phyloP scores from a whole-genome alignment of 805 yeast genomes.

The Cyberlindnera amylophila region DNA sequence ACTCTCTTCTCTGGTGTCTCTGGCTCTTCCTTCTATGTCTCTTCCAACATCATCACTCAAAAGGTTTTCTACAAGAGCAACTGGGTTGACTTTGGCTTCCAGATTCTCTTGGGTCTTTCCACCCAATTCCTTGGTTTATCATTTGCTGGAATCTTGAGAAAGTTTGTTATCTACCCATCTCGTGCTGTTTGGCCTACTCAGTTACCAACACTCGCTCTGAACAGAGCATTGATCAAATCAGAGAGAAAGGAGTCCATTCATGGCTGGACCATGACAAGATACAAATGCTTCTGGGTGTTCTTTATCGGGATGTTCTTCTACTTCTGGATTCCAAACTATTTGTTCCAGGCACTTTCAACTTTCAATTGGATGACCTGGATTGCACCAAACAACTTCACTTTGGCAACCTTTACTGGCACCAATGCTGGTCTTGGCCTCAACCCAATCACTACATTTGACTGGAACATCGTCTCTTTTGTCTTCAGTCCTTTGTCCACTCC shows the following conservation, averaged over 20 bases:
- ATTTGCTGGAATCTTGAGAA: constrained; percentile 60
- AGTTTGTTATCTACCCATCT: constrained; percentile 50
- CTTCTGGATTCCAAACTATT: constrained; percentile 44
- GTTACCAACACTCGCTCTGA: constrained; percentile 46
- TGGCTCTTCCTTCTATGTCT: constrained; percentile 32
- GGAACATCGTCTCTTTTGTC: constrained; percentile 36
- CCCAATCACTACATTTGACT: constrained; percentile 51
- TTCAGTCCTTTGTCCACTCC: constrained; percentile 42
- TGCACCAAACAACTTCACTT: constrained; percentile 43
- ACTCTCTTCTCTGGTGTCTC: constrained; percentile 38
- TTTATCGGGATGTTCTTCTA: constrained; percentile 35
- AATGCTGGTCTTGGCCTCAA: constrained; percentile 46
- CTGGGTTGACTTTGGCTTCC: constrained; percentile 44
- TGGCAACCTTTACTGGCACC: constrained; percentile 48
- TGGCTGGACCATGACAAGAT: constrained; percentile 34
- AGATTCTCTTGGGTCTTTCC: constrained; percentile 47
- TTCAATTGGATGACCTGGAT: constrained; percentile 62
- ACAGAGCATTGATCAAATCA: constrained; percentile 40
- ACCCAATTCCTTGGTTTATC: constrained; percentile 66
- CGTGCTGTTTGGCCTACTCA: constrained; percentile 52
- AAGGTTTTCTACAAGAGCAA: constrained; percentile 29
- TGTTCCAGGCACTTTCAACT: constrained; percentile 38
- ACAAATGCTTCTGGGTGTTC: constrained; percentile 32
- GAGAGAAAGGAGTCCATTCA: constrained; percentile 32
- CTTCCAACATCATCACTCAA: constrained; percentile 36